Evolutionary conservation across 2,329 filamentous ascomycete genomes (phyloP), one percentile per base, ranked within the genome.

Genomic region (Cladosporium sp.): DNA sequence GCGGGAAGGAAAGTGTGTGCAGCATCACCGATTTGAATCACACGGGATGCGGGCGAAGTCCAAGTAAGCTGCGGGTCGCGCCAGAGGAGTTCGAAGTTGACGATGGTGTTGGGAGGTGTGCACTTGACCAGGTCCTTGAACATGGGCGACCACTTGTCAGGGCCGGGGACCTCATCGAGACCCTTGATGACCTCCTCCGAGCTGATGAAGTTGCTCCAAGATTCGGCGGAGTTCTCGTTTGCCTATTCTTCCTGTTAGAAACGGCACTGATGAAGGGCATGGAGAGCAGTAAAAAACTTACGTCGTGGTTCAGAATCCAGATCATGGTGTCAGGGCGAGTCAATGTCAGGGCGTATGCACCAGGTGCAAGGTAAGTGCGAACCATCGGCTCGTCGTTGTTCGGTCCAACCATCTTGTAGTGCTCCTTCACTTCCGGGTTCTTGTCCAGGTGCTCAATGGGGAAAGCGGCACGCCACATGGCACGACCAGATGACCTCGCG

Each of bases 221-320:
- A 70, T 53, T 75, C 72, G 32, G 69, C 67, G 46, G 72, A 71
- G 30, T 62, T 68, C 49, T 69, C 71, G 11, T 70, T 74, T 6
- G 69, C 68, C 68, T 71, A 19, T n/a, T 8, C 6, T 53, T 39
- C 13, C 8, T 20, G 36, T 46, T 19, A 49, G 38, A n/a, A n/a
- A 13, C 15, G 11, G 18, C 5, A 25, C 22, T 15, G 22, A 18
- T 19, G 13, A 7, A 19, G 13, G 1, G 12, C 25, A 27, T 27
- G 22, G 22, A 27, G 22, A 27, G 22, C 22, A 15, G 35, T 12
- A 19, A n/a, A 11, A 18, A 27, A 46, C 52, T 49, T 38, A 58
- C 71, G 54, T 73, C 71, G 61, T 74, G 71, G 59, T 75, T 75
- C 65, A 75, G 69, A 59, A 75, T 74, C 72, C 72, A 75, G 18